Evolutionary conservation across 495 filamentous ascomycete species (phyloP), one percentile per base, ranked within the genome.

Genomic region (Evansstolkia leycettana): DNA sequence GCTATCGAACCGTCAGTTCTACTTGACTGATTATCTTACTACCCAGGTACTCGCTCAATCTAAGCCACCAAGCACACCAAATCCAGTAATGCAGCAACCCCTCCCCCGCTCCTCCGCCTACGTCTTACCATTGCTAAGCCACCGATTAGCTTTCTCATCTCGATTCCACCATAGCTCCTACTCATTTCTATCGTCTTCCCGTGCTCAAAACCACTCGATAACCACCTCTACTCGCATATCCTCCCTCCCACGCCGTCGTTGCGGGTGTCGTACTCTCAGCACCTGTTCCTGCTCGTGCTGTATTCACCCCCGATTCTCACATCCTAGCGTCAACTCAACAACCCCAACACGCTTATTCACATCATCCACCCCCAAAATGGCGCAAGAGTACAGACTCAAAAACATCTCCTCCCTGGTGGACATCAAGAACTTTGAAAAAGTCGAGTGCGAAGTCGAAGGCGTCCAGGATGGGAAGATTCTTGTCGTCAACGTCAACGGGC

Each of bases 381-480:
- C 65, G 1, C 57, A 81, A 37, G 82, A 94, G 66, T 95, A 80
- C 65, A 92, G 85, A 52, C 70, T 98, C 44, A 93, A 90, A 49
- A 78, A 69, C 37, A 62, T 94, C 33, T 67, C 71, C 18, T 77
- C 76, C 39, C 64, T 92, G 17, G 37, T 54, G 1, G 70, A 79
- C 39, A 56, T 95, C 24, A 69, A 78, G 50, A 73, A 76, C 30
- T 74, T 80, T 2, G 81, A 94, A 34, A 98, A 94, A 64, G 63
- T 77, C 37, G 87, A 96, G 60, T 80, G 71, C 7, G 87, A 94
- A 46, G 78, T 98, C 0, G 88, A 96, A 43, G 90, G 89, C 0
- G 64, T 98, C 27, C 71, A 80, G 30, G 80, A 75, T 12, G 85
- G 73, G 18, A 96, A 95, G 57, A 77, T 96, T 0, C 65, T 98